Percentiles rank a stretch among this genome's conserved stretches.
These are phyloP conservation scores for Sugiyamaella grinbergsii DNA, from an alignment of 1,139 yeast species.

Conservation along the genomic window DNA sequence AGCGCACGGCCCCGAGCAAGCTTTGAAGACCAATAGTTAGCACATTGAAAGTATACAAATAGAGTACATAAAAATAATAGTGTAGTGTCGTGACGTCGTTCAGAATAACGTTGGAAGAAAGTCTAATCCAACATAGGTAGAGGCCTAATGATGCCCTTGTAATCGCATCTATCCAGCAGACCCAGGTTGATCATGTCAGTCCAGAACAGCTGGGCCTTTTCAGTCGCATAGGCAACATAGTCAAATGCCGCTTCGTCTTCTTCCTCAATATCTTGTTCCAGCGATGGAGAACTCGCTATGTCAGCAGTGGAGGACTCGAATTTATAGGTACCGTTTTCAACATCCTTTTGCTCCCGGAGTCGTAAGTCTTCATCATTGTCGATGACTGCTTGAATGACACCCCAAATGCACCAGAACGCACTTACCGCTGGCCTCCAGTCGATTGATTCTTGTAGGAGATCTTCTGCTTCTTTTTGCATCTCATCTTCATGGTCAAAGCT, in stretches of 20 bases:
- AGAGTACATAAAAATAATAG: not conserved
- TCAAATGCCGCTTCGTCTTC: slow-evolving; percentile 53
- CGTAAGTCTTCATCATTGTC: slow-evolving; percentile 34
- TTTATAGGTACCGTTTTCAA: slow-evolving; percentile 36
- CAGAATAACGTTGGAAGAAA: not conserved
- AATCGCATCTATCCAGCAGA: slow-evolving; percentile 43
- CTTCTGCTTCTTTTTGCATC: slow-evolving; percentile 58
- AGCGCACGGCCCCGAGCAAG: not conserved
- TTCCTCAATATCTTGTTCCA: slow-evolving; percentile 30
- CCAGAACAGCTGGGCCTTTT: slow-evolving; percentile 71
- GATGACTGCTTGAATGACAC: slow-evolving; percentile 63
- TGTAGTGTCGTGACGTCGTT: not conserved
- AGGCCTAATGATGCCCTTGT: slow-evolving; percentile 33
- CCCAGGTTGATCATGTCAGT: slow-evolving; percentile 74
- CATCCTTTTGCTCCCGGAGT: slow-evolving; percentile 34
- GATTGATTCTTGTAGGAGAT: slow-evolving; percentile 62
- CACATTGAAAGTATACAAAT: no score
- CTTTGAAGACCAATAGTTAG: no score
- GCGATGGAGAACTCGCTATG: slow-evolving; percentile 29
- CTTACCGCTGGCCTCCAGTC: slow-evolving; percentile 83
- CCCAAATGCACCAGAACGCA: slow-evolving; percentile 90
- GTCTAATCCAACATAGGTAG: slow-evolving; percentile 25
- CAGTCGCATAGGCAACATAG: slow-evolving; percentile 71
- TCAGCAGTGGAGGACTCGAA: slow-evolving; percentile 24
- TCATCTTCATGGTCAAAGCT: slow-evolving; percentile 40